phyloP scores from a whole-genome alignment of 108 stramenopile species.

The Stephanodiscus triporus region DNA sequence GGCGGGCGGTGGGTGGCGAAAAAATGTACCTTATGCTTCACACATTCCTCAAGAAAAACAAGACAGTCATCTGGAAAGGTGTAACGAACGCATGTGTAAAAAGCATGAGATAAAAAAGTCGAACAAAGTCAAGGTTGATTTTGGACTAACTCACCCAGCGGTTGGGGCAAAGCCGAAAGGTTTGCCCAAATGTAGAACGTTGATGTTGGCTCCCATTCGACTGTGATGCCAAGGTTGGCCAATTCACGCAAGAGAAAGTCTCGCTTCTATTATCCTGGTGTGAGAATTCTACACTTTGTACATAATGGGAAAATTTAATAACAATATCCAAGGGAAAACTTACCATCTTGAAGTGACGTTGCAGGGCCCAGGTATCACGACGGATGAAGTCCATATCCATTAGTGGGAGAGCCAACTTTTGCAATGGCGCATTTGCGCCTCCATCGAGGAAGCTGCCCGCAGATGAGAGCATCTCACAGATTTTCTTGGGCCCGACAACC shows the following conservation, averaged over 20 bases:
- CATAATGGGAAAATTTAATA: too few species aligned
- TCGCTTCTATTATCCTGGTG: too few species aligned
- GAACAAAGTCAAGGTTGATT: not conserved
- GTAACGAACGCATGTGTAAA: not conserved
- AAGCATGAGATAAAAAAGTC: not conserved
- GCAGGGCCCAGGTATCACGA: slow-evolving; percentile 50
- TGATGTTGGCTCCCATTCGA: slow-evolving; percentile 44
- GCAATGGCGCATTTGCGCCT: slow-evolving; percentile 56
- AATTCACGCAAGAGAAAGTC: slow-evolving; percentile 42
- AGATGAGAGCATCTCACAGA: slow-evolving; percentile 46
- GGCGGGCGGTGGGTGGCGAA: not conserved
- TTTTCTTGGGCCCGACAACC: slow-evolving; percentile 55
- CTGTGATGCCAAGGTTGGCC: slow-evolving; percentile 35
- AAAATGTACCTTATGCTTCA: slow-evolving; percentile 29
- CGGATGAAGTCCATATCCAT: slow-evolving; percentile 53
- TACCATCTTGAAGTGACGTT: slow-evolving; percentile 40
- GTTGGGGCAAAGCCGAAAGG: slow-evolving; percentile 31
- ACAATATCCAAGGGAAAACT: too few species aligned
- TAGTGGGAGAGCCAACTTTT: slow-evolving; percentile 46
- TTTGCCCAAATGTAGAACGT: slow-evolving; percentile 59
- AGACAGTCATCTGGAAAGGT: slow-evolving; percentile 31
- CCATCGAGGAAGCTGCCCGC: slow-evolving; percentile 56
- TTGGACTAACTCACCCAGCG: slow-evolving; percentile 17
- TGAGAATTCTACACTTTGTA: too few species aligned
- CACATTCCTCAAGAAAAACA: slow-evolving; percentile 52